Conservation (phyloP, 2,329 filamentous ascomycete genomes). For the Aureobasidium namibiae region DNA sequence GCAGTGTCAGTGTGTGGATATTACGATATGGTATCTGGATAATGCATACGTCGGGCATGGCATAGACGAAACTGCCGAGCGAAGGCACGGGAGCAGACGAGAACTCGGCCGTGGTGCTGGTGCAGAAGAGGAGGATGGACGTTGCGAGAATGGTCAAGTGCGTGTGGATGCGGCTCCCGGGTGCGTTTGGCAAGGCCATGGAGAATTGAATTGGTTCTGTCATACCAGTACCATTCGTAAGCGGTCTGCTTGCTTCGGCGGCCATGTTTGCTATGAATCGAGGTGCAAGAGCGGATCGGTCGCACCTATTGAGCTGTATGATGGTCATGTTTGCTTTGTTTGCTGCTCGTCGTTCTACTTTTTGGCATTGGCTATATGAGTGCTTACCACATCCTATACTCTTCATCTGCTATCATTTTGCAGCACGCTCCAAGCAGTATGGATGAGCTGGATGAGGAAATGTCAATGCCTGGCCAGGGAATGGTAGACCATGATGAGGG, state of each 20-base stretch:
- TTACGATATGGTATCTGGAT: not conserved
- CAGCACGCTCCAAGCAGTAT: not conserved
- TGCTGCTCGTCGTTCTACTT: not conserved
- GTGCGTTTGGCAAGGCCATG: conserved; percentile 48
- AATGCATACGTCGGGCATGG: conserved; percentile 72
- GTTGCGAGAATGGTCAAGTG: conserved; percentile 48
- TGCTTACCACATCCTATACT: not conserved
- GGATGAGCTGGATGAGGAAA: not conserved
- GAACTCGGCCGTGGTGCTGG: conserved; percentile 39
- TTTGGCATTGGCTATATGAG: not conserved
- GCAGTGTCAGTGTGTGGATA: conserved; percentile 1
- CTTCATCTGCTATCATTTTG: not conserved
- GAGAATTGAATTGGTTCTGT: conserved; percentile 44
- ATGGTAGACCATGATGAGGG: conserved; percentile 46
- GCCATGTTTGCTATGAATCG: not conserved
- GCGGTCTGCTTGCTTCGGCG: conserved; percentile 4
- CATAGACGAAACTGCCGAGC: conserved; percentile 88
- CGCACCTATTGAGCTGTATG: not conserved
- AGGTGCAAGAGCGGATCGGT: not conserved
- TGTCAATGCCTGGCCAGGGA: not conserved
- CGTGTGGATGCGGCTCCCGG: conserved; percentile 50
- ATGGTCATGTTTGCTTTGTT: conserved; percentile 9
- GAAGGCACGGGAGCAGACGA: conserved; percentile 33
- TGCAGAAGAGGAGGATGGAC: conserved; percentile 49
- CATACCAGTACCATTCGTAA: conserved; percentile 22